Evolutionary conservation across 352 stramenopile genomes (phyloP).

Genomic region (Globisporangium takayamanum): DNA sequence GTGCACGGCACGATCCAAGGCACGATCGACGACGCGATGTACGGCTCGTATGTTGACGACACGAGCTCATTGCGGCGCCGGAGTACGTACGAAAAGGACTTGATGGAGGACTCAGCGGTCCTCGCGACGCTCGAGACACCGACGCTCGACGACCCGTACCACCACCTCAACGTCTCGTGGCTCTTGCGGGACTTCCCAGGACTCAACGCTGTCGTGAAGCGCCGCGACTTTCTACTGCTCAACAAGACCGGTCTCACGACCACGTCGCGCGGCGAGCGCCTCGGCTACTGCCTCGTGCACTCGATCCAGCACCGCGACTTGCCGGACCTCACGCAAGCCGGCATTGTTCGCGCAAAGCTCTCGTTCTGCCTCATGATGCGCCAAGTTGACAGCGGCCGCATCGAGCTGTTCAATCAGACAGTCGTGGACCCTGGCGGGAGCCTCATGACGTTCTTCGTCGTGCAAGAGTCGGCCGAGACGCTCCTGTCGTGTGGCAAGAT

Average conservation of each 20-base stretch:
- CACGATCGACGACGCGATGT: slow-evolving; percentile 46
- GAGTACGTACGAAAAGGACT: slow-evolving; percentile 32
- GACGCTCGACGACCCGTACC: slow-evolving; percentile 45
- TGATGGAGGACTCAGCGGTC: slow-evolving; percentile 47
- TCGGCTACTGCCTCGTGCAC: slow-evolving; percentile 43
- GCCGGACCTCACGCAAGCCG: slow-evolving; percentile 25
- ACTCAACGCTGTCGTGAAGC: slow-evolving; percentile 27
- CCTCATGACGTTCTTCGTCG: slow-evolving; percentile 30
- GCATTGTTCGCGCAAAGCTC: slow-evolving; percentile 32
- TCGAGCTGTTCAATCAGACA: slow-evolving; percentile 39
- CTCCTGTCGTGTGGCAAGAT: slow-evolving; percentile 24
- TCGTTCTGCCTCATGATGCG: slow-evolving; percentile 39
- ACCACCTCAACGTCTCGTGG: slow-evolving; percentile 40
- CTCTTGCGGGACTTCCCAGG: slow-evolving; percentile 33
- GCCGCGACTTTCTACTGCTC: slow-evolving; percentile 36
- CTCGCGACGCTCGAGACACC: slow-evolving; percentile 34
- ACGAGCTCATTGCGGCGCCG: slow-evolving; percentile 25
- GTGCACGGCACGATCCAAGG: slow-evolving; percentile 25
- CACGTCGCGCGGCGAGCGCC: slow-evolving; percentile 30
- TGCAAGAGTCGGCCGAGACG: slow-evolving; percentile 22
- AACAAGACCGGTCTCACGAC: slow-evolving; percentile 36
- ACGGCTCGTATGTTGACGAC: slow-evolving; percentile 35
- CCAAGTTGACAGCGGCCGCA: slow-evolving; percentile 24
- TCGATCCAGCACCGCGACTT: slow-evolving; percentile 47
- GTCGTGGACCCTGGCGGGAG: slow-evolving; percentile 31